phyloP scores from a whole-genome alignment of 805 yeast genomes.

The Komagataella pseudopastoris region DNA sequence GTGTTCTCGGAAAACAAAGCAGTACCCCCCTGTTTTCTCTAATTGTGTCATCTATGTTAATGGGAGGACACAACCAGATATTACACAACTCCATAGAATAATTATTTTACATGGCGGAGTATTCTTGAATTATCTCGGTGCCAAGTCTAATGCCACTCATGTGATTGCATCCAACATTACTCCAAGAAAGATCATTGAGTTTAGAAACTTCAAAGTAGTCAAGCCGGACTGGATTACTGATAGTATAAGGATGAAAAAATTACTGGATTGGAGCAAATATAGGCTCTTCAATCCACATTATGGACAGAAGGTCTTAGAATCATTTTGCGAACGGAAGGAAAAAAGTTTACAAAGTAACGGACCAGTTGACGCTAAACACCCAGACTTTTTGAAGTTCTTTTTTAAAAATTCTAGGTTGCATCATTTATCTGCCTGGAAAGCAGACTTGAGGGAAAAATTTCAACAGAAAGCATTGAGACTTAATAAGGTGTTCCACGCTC shows the following conservation, averaged over 20 bases:
- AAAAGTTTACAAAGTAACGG: slow-evolving; percentile 4
- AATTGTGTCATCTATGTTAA: slow-evolving; percentile 68
- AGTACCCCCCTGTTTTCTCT: slow-evolving; percentile 33
- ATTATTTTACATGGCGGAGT: slow-evolving; percentile 73
- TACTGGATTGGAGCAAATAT: slow-evolving; percentile 64
- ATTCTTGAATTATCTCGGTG: slow-evolving; percentile 52
- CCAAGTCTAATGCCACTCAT: slow-evolving; percentile 72
- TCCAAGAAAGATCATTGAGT: slow-evolving; percentile 57
- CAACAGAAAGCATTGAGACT: slow-evolving; percentile 28
- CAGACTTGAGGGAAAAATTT: slow-evolving; percentile 52
- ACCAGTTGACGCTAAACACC: slow-evolving; percentile 52
- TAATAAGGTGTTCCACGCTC: slow-evolving; percentile 1
- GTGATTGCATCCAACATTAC: slow-evolving; percentile 72
- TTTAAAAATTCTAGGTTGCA: slow-evolving; percentile 79
- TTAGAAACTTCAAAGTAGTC: slow-evolving; percentile 59
- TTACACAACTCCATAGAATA: slow-evolving; percentile 53
- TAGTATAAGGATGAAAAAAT: slow-evolving; percentile 30
- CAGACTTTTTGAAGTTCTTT: slow-evolving; percentile 57
- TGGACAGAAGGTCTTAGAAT: slow-evolving; percentile 34
- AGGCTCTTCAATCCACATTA: slow-evolving; percentile 35
- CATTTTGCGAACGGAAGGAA: slow-evolving; percentile 6
- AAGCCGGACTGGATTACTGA: slow-evolving; percentile 74
- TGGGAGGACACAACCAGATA: slow-evolving; percentile 80
- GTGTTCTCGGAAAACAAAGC: slow-evolving; percentile 23
- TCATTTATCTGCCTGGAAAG: slow-evolving; percentile 80